Evolutionary conservation across 495 filamentous ascomycete species (phyloP).

Genomic region (Glonium stellatum): DNA sequence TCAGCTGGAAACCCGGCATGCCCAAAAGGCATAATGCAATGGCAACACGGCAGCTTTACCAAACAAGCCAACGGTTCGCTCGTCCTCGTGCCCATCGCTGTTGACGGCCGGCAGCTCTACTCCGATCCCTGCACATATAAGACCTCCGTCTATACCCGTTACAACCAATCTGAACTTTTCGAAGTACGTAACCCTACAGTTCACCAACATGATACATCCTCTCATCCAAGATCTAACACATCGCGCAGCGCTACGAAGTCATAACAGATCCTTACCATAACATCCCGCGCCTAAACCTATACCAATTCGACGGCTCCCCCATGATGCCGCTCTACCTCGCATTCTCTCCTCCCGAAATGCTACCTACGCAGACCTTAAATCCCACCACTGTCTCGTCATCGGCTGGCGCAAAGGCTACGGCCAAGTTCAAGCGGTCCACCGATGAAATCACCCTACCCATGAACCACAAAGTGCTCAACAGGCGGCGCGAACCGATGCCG

Average conservation of each 20-base stretch:
- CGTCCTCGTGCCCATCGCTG: conserved; percentile 53
- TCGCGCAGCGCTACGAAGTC: conserved; percentile 53
- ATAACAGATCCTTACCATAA: conserved; percentile 55
- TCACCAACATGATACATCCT: not conserved
- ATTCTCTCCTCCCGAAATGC: conserved; percentile 64
- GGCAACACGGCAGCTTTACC: conserved; percentile 64
- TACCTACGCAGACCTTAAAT: conserved; percentile 64
- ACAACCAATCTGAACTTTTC: conserved; percentile 61
- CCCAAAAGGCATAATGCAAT: conserved; percentile 66
- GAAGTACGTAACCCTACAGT: conserved; percentile 42
- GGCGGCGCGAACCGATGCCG: conserved; percentile 44
- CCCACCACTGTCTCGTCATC: conserved; percentile 40
- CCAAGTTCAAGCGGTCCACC: conserved; percentile 36
- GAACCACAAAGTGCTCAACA: conserved; percentile 41
- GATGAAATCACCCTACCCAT: conserved; percentile 35
- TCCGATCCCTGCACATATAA: conserved; percentile 58
- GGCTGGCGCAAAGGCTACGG: conserved; percentile 34
- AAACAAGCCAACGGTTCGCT: conserved; percentile 53
- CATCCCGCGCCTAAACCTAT: conserved; percentile 59
- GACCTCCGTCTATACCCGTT: conserved; percentile 56
- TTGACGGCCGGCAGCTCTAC: conserved; percentile 65
- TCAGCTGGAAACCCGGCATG: conserved; percentile 58
- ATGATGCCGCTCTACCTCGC: conserved; percentile 69
- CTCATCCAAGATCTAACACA: conserved; percentile 28
- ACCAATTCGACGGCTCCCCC: conserved; percentile 56